Evolutionary conservation across 352 stramenopile species (phyloP).

Genomic region (Globisporangium cederbergense): DNA sequence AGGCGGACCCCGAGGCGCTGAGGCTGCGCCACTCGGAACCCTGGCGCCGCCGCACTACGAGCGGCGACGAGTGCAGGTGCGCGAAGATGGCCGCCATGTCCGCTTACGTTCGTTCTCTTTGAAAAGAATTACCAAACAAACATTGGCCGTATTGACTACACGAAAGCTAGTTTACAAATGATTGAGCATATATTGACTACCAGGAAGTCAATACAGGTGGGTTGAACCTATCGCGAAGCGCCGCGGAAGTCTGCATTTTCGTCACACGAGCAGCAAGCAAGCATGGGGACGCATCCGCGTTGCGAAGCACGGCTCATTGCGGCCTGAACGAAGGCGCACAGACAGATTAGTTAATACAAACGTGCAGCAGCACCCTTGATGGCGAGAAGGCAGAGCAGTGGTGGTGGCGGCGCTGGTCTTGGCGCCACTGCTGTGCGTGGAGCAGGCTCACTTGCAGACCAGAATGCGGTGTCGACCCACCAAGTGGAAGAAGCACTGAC

Average conservation of each 20-base stretch:
- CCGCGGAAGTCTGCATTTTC: background rate
- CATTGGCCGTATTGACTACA: no score
- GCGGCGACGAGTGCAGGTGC: slow-evolving; percentile 81
- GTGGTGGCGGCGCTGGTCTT: background rate
- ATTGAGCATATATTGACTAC: no score
- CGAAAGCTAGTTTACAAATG: no score
- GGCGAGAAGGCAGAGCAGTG: background rate
- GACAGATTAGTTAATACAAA: background rate
- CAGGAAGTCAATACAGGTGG: no score
- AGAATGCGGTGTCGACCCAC: background rate
- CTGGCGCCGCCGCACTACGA: slow-evolving; percentile 64
- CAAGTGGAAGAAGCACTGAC: slow-evolving; percentile 18
- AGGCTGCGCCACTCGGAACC: slow-evolving; percentile 63
- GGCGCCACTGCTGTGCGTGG: background rate
- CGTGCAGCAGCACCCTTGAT: background rate
- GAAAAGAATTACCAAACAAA: background rate
- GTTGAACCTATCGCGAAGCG: no score
- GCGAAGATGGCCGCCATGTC: slow-evolving; percentile 53
- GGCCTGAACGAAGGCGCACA: background rate
- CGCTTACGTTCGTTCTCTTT: background rate
- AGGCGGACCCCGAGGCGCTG: slow-evolving; percentile 17
- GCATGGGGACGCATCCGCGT: background rate
- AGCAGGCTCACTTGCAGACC: background rate
- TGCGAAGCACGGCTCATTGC: background rate
- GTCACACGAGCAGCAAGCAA: background rate